Conservation (phyloP, 345 rosid species). For the Mangifera indica region DNA sequence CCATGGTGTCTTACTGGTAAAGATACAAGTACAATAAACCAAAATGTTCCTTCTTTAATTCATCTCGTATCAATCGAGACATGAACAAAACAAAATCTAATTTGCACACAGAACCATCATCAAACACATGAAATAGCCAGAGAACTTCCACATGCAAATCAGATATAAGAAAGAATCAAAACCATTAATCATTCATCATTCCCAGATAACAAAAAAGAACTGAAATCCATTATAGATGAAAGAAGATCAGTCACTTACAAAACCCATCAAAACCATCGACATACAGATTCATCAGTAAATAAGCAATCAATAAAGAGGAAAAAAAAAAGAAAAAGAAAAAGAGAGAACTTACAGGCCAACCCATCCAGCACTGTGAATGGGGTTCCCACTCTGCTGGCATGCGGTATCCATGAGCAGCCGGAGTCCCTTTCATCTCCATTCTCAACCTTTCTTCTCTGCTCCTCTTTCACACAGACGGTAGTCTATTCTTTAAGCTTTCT, state of each 20-base stretch:
- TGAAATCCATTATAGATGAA: not conserved
- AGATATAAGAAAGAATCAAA: too few relatives aligned
- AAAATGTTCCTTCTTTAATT: too few relatives aligned
- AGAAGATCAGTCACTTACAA: not conserved
- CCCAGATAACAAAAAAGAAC: not conserved
- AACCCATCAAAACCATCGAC: too few relatives aligned
- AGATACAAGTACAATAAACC: too few relatives aligned
- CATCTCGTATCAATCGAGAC: too few relatives aligned
- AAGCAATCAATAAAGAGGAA: not conserved
- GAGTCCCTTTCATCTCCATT: conserved; percentile 52
- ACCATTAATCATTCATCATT: not conserved
- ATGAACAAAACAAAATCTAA: too few relatives aligned
- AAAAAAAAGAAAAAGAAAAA: not conserved
- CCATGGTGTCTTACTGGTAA: too few relatives aligned
- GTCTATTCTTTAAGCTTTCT: too few relatives aligned
- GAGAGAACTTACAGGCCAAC: conserved; percentile 82
- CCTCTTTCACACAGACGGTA: too few relatives aligned
- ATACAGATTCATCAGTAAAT: not conserved
- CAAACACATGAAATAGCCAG: not conserved
- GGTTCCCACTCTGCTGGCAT: conserved; percentile 99
- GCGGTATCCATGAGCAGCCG: conserved; percentile 54
- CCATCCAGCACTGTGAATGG: conserved; percentile 92
- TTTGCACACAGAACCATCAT: too few relatives aligned
- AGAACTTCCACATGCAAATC: not conserved
- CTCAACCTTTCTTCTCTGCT: not conserved